Evolutionary conservation across 106 monocot species (phyloP), one percentile per base, ranked within the genome.

Genomic region (Alisma plantagoaquatica): DNA sequence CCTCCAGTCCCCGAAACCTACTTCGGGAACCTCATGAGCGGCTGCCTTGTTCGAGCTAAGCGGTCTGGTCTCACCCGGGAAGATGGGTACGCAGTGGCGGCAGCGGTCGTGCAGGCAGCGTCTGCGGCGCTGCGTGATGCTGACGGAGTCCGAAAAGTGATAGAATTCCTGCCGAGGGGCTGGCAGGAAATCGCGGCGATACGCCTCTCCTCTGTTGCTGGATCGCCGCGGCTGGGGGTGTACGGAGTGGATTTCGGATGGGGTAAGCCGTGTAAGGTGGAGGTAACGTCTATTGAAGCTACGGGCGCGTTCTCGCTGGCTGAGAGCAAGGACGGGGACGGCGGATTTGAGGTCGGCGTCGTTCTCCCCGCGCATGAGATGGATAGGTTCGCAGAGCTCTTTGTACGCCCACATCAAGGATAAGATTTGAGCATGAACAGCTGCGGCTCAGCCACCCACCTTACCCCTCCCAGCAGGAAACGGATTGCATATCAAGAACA

Each of bases 201-300:
- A 38, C 35, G 56, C 11, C 10, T 35, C 18, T 23, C 57, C 7
- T 23, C 56, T 2, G 44, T 66, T 19, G 66, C 66, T 5, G 66
- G 66, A 25, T 66, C 66, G 45, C 66, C 56, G 33, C 46, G 35
- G 56, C 27, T 66, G 31, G 25, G 56, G 14, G 22, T 66, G 4
- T 66, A 66, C 44, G 48, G 15, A 10, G 31, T 33, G 20, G 66
- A 56, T 43, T 66, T 66, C 30, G 66, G 56, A n/a, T 66, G 66
- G 66, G 55, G 66, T n/a, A 44, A 32, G 24, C 55, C 66, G 2
- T 6, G 29, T 44, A 66, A 66, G 45, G 47, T 56, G 21, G 66
- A 66, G 66, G 11, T 56, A n/a, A 14, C 33, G 0, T 66, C 56
- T 0, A 66, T 66, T n/a, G 42, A 31, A 25, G 11, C 31, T 30